Evolutionary conservation across 768 basidiomycete genomes (phyloP), one percentile per base, ranked within the genome.

Genomic region (Dentipellis sp.): DNA sequence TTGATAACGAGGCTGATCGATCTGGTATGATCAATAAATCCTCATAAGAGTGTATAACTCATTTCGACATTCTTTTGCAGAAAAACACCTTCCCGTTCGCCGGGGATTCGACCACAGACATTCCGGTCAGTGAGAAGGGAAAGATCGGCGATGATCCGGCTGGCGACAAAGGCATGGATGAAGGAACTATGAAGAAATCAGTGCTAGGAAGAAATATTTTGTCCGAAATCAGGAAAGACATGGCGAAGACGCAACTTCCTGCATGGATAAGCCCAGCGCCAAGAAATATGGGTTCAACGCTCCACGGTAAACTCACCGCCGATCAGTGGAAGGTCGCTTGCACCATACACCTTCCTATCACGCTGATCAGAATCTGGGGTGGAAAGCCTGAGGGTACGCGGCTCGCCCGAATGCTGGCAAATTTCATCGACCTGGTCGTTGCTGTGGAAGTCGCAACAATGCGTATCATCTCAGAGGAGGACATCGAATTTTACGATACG

Each of bases 351-450:
- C 55, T 67, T 19, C 56, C 58, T 5, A 58, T 62, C 42, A 64
- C 59, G 3, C 59, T 65, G n/a, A 55, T 64, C 16, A 42, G 60
- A 21, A 46, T 63, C 16, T 67, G 64, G 66, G 66, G 64, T n/a
- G 16, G 16, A 17, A 45, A 21, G 19, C n/a, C 14, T 8, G 38
- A 38, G 3, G 49, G 46, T n/a, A n/a, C n/a, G n/a, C n/a, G n/a
- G 16, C 35, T 51, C 3, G 12, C 35, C 2, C 36, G 37, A 16
- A 59, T 60, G 55, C 58, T 59, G 1, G 46, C 16, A 2, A 60
- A 59, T 39, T 59, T 73, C 53, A 65, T 76, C 56, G 57, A 69
- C 17, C 66, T 76, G 0, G 67, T 73, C 10, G 58, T 62, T 4
- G 74, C 74, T 1, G 62, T 72, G 8, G 62, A 64, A 4, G 21